A percentile compares a stretch with the other conserved stretches of the same genome.
These are phyloP conservation scores for Talaromyces borbonicus DNA, from an alignment of 495 filamentous ascomycete genomes.

Conservation along the genomic window DNA sequence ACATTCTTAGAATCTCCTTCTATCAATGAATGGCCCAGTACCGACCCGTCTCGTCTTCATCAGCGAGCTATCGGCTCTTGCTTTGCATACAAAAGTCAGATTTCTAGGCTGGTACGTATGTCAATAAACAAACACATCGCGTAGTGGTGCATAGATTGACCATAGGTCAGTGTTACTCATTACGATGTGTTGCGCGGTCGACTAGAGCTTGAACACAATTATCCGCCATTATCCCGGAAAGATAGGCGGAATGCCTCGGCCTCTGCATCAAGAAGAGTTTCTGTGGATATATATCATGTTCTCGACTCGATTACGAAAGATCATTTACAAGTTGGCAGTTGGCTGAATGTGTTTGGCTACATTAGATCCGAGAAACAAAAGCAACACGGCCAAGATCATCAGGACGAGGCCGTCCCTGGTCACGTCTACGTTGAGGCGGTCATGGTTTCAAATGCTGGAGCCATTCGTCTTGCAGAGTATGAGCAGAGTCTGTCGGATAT, in stretches of 20 bases:
- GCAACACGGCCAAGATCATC: constrained; percentile 8
- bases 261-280: constrained; percentile 24
- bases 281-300: constrained; percentile 62
- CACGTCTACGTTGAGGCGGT: constrained; percentile 50
- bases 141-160: too few relatives aligned
- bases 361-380: constrained; percentile 25
- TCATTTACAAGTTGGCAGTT: constrained; percentile 65
- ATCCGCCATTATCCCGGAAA: constrained; percentile 30
- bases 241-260: background rate
- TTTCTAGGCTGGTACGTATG: constrained; percentile 92
- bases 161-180: constrained; percentile 50
- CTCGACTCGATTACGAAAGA: constrained; percentile 53
- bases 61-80: constrained; percentile 43
- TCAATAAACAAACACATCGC: constrained; percentile 3
- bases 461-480: constrained; percentile 54
- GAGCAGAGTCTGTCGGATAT: constrained; percentile 35
- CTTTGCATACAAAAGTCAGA: constrained; percentile 64
- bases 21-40: constrained; percentile 50
- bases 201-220: constrained; percentile 58
- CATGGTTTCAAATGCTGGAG: constrained; percentile 55
- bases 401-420: constrained; percentile 1
- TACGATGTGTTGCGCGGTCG: constrained; percentile 53
- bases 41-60: constrained; percentile 62
- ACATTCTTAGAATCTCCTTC: background rate
- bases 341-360: constrained; percentile 88